Evolutionary conservation across 2,329 filamentous ascomycete species (phyloP).

Genomic region (Epichloe coenophiala): DNA sequence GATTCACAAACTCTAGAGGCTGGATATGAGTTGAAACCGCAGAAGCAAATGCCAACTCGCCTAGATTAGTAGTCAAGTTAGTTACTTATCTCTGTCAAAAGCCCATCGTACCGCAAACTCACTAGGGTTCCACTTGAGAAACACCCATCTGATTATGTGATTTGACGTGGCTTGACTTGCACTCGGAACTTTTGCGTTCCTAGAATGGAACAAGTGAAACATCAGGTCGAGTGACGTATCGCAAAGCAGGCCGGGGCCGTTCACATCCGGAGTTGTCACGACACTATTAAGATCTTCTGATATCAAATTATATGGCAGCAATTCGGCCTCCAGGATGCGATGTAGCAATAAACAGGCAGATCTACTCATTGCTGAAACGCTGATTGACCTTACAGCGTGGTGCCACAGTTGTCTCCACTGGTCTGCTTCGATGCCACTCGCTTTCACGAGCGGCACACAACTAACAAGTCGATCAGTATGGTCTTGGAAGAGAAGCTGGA

Average conservation of each 20-base stretch:
- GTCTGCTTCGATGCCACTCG: constrained; percentile 22
- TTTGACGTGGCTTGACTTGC: constrained; percentile 54
- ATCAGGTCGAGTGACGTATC: constrained; percentile 69
- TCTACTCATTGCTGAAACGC: constrained; percentile 57
- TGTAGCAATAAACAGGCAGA: constrained; percentile 64
- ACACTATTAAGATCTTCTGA: constrained; percentile 60
- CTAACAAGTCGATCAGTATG: constrained; percentile 15
- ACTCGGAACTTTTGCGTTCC: constrained; percentile 54
- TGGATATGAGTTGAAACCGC: constrained; percentile 50
- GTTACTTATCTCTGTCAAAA: background rate
- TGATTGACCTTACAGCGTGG: constrained; percentile 54
- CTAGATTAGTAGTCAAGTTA: constrained; percentile 23
- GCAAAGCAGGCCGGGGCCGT: constrained; percentile 64
- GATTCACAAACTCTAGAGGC: constrained; percentile 50
- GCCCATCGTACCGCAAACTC: constrained; percentile 16
- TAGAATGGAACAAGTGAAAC: constrained; percentile 51
- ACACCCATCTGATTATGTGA: constrained; percentile 68
- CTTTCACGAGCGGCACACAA: constrained; percentile 14
- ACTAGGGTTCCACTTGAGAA: constrained; percentile 74
- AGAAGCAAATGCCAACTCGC: constrained; percentile 53
- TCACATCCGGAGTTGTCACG: constrained; percentile 64
- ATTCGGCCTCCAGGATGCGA: constrained; percentile 47
- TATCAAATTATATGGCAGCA: constrained; percentile 56
- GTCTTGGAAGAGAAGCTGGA: background rate
- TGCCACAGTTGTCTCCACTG: constrained; percentile 69